Conservation (phyloP, 2,329 filamentous ascomycete genomes). For the Beauveria medogensis region DNA sequence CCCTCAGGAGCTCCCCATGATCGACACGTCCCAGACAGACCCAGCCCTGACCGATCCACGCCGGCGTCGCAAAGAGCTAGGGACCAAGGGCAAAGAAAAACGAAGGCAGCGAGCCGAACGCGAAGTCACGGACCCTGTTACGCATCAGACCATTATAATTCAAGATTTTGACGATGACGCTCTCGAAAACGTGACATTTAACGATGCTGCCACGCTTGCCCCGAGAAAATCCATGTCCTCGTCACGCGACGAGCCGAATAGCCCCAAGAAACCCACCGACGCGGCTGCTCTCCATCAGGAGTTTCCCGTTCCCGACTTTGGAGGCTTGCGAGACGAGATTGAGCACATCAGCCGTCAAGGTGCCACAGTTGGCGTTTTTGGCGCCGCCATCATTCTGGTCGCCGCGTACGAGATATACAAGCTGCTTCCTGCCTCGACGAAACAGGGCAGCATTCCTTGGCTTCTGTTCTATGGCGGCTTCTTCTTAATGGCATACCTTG, state of each 20-base stretch:
- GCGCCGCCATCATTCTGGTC: constrained; percentile 25
- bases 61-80: constrained; percentile 38
- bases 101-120: constrained; percentile 39
- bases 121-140: constrained; percentile 65
- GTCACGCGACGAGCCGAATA: not conserved
- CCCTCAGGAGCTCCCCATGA: constrained; percentile 14
- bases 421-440: constrained; percentile 11
- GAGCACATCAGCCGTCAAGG: constrained; percentile 24
- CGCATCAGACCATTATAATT: constrained; percentile 59
- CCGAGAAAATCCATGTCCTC: constrained; percentile 1
- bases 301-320: constrained; percentile 42
- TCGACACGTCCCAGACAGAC: constrained; percentile 30
- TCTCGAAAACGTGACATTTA: constrained; percentile 30
- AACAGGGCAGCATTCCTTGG: constrained; percentile 4
- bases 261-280: constrained; percentile 22
- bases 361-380: constrained; percentile 28
- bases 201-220: constrained; percentile 15
- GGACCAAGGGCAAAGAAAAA: constrained; percentile 26
- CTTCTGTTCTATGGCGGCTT: constrained; percentile 4
- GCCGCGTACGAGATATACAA: constrained; percentile 19
- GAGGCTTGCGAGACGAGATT: constrained; percentile 28
- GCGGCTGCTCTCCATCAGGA: constrained; percentile 34
- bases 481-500: constrained; percentile 10
- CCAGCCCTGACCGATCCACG: constrained; percentile 33
- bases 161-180: constrained; percentile 61